Base-by-base conservation (phyloP, 108 stramenopile genomes). In the Pinguiococcus pyrenoidosus region DNA sequence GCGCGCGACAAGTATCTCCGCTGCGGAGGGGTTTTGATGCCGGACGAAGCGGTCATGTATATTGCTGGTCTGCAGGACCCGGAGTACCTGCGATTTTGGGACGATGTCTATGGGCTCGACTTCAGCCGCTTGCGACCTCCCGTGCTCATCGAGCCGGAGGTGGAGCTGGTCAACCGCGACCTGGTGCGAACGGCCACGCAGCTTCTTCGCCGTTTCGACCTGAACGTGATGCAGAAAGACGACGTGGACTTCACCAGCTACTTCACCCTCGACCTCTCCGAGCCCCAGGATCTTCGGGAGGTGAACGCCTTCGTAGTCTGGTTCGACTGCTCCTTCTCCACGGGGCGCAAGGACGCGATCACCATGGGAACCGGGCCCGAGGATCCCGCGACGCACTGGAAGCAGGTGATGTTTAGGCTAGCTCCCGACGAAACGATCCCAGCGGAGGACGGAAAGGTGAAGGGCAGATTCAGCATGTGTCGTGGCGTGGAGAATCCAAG, bases 371-470 rank as follows among this genome's bases (percentile, higher is more conserved):
- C 60, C 8, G 60, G 60, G 5, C 28, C 29, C 18, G 35, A 43
- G 49, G 21, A 33, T 7, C 9, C 21, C 8, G 41, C 59, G 16
- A 62, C 64, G 6, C 59, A 66, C 60, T 61, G 60, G 64, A 52
- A 65, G 42, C 64, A 65, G 64, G 56, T 59, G 17, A 27, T 59
- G 14, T 49, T 65, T 14, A 61, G 64, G 64, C 40, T 65, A n/a
- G n/a, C n/a, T n/a, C n/a, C n/a, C n/a, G n/a, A n/a, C n/a, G n/a
- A n/a, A n/a, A n/a, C n/a, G n/a, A n/a, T n/a, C n/a, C n/a, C n/a
- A n/a, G n/a, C n/a, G n/a, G n/a, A n/a, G n/a, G n/a, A n/a, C n/a
- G n/a, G n/a, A n/a, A n/a, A n/a, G n/a, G n/a, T n/a, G n/a, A n/a
- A n/a, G n/a, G n/a, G n/a, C n/a, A n/a, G n/a, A n/a, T n/a, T n/a